Base-by-base conservation (phyloP, 1,284 basidiomycete genomes). In the Ceratobasidium sp. region DNA sequence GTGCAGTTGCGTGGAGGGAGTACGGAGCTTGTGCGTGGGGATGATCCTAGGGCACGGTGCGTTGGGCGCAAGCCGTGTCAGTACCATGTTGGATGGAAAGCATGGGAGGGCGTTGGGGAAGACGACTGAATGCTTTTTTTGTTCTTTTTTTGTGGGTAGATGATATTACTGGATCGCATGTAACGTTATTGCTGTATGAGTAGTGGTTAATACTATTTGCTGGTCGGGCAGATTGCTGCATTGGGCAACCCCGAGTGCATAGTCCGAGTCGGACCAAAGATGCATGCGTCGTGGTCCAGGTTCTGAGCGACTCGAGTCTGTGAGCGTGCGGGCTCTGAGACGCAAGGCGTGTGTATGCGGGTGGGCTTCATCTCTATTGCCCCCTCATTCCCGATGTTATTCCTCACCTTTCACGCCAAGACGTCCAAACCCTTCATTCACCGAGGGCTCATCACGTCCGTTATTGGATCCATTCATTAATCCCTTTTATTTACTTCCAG, bases 11-110 rank as follows among this genome's bases (percentile, higher is more conserved):
- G 71, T 14, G 69, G 69, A 23, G 55, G 68, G 8, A 66, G 41
- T 33, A 74, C 62, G 38, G 50, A 59, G 54, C 64, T 80, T 5
- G 78, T 70, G 4, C 64, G 79, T 23, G 79, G 67, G 10, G 79
- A 80, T 44, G 79, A 73, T 62, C 70, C 70, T n/a, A 55, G 50
- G 38, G 70, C 70, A 23, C 35, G 70, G 23, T 73, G 70, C 33
- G 50, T 73, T n/a, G 70, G 70, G 14, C 41, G 27, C 18, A 55
- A 30, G 41, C 70, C 70, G 27, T 73, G 70, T 55, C 20, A 16
- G 55, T 73, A 73, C 44, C 70, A 73, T 50, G n/a, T 73, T 41
- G 70, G 70, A 8, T 73, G 70, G 70, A 41, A 73, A 44, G 44
- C 33, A 4, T 73, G 70, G 70, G 70, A 73, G 57, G 66, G 66